Percentiles rank a stretch among this genome's conserved stretches.
Conservation (phyloP, 2,329 filamentous ascomycete genomes). For the Diaporthe velutina region DNA sequence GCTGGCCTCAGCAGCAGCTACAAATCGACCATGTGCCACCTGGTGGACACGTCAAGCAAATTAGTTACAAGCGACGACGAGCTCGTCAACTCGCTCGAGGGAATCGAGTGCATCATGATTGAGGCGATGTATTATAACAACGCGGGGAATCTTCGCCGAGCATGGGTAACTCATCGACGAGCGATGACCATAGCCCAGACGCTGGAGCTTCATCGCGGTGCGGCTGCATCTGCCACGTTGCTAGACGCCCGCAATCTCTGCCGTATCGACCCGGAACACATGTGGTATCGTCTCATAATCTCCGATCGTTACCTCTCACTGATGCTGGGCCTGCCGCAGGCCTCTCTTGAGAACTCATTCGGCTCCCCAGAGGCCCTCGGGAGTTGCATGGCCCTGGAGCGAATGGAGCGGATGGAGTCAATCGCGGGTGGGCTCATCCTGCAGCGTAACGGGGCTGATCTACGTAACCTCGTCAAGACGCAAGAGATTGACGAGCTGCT, state of each 20-base stretch:
- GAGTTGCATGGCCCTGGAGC: conserved; percentile 46
- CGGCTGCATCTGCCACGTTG: conserved; percentile 42
- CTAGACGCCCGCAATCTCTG: conserved; percentile 45
- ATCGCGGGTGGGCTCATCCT: conserved; percentile 53
- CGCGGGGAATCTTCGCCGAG: conserved; percentile 57
- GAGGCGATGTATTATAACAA: conserved; percentile 62
- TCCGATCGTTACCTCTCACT: conserved; percentile 62
- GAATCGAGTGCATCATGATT: conserved; percentile 64
- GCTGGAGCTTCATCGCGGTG: conserved; percentile 36
- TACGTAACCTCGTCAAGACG: conserved; percentile 46
- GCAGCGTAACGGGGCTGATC: conserved; percentile 50
- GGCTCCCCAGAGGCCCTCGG: conserved; percentile 46
- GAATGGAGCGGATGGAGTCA: conserved; percentile 52
- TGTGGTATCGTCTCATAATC: conserved; percentile 61
- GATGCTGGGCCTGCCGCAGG: conserved; percentile 60
- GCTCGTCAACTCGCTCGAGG: conserved; percentile 59
- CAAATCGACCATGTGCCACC: conserved; percentile 43
- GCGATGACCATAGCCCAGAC: conserved; percentile 51
- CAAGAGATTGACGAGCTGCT: conserved; percentile 54
- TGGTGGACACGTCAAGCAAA: conserved; percentile 47
- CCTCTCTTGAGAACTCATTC: conserved; percentile 47
- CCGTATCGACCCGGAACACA: conserved; percentile 49
- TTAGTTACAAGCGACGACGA: conserved; percentile 61
- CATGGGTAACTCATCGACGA: conserved; percentile 60
- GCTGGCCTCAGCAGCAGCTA: conserved; percentile 39